Base-by-base conservation (phyloP, 2,329 filamentous ascomycete species). In the Stagonosporopsis cucurbitacearum region DNA sequence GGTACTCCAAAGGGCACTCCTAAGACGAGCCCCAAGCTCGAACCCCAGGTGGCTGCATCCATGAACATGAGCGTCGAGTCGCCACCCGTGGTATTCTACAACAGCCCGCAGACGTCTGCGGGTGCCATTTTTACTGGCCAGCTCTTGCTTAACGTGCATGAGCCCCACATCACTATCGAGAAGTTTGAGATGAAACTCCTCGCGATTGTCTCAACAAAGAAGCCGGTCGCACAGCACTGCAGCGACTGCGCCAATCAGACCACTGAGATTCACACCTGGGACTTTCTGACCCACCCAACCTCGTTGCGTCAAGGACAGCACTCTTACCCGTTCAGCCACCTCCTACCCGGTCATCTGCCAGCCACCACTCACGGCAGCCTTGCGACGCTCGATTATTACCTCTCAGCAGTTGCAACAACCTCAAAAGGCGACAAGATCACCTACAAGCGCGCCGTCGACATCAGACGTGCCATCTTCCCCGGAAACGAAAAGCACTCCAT, bases 111-210 rank as follows among this genome's bases (percentile, higher is more conserved):
- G 59, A 83, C 85, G 63, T 96, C 92, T 66, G 89, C 88, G 2
- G 94, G 94, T 53, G 92, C 92, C 6, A 80, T 97, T 57, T 85
- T 97, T 46, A 96, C 92, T 1, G 92, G 92, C 26, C 90, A 92
- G 73, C 80, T 98, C 65, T 86, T 88, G 66, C 77, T 98, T 50
- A 81, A 86, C 35, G 85, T 96, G 67, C 83, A 84, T 59, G 88
- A 92, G 49, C 69, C 76, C 11, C 80, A 89, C 54, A 83, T 91
- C 43, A 80, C 75, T 11, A 77, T 97, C 40, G 86, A 90, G 58
- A 86, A 82, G 55, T 89, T 97, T 70, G 82, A 84, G 44, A 90
- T 95, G 77, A 83, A 80, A 51, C 83, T 99, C 58, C 82, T 85
- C 66, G 85, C 90, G 58, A 87, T 86, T 64, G 84, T 88, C 41